Conservation (phyloP, 1,284 basidiomycete genomes). For the Apiotrichum brassicae region DNA sequence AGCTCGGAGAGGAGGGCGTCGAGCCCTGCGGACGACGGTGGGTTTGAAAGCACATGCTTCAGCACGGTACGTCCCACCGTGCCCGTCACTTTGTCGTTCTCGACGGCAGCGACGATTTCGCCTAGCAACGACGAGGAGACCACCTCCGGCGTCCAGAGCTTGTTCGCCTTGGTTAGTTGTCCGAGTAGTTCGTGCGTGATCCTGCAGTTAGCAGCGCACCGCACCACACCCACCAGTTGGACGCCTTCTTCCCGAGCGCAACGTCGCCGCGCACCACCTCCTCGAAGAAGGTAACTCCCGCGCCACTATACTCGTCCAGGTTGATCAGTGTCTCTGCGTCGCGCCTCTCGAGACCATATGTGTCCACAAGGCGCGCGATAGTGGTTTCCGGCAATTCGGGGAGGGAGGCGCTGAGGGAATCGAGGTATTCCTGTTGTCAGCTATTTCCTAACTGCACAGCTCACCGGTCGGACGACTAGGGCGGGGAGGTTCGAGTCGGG, state of each 20-base stretch:
- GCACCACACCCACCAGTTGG: conserved; percentile 67
- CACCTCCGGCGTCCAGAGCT: conserved; percentile 59
- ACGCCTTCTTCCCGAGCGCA: conserved; percentile 55
- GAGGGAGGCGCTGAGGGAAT: conserved; percentile 54
- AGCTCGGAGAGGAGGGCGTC: conserved; percentile 49
- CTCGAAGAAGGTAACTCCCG: conserved; percentile 68
- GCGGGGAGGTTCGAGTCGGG: conserved; percentile 90
- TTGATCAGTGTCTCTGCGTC: conserved; percentile 69
- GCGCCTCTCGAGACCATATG: conserved; percentile 57
- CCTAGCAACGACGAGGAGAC: conserved; percentile 62
- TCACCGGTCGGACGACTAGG: conserved; percentile 55
- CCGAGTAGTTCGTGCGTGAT: conserved; percentile 79
- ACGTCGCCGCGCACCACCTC: conserved; percentile 45
- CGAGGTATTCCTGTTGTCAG: conserved; percentile 55
- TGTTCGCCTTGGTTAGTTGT: conserved; percentile 58
- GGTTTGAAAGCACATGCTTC: conserved; percentile 55
- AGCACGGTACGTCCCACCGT: conserved; percentile 41
- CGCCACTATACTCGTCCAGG: conserved; percentile 55
- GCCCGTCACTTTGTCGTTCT: conserved; percentile 59
- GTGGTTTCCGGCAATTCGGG: conserved; percentile 73
- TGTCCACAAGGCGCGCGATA: conserved; percentile 54
- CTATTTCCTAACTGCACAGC: background rate
- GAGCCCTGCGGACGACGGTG: conserved; percentile 29
- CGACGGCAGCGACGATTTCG: conserved; percentile 70
- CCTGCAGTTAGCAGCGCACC: conserved; percentile 51